Base-by-base conservation (phyloP, 805 yeast species). In the Cyberlindnera misumaiensis region DNA sequence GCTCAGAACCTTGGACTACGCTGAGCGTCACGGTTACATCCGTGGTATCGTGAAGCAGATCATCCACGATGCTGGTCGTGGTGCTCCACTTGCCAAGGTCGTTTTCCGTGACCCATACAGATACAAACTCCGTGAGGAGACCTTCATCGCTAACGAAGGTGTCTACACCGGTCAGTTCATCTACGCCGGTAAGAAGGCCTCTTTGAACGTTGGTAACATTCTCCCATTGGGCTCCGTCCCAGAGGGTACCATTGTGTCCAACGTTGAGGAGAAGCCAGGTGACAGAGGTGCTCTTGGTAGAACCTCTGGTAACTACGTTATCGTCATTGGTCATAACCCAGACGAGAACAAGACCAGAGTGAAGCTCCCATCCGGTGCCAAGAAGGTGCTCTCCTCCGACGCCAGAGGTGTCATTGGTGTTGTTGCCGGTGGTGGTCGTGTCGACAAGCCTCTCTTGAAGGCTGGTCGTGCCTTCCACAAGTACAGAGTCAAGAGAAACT, bases 401-500 rank as follows among this genome's bases (percentile, higher is more conserved):
- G 97, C 96, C 62, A 88, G 97, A 83, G 97, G 97, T 84, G 96
- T 89, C 65, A 87, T 90, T 63, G 97, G 97, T 83, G 95, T 90
- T 59, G 89, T 90, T 71, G 97, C 97, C 65, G 97, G 97, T 77
- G 97, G 97, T 80, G 97, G 97, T 73, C 90, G 97, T 83, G 87
- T 87, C 65, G 97, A 90, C 76, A 90, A 90, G 80, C 98, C 98
- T 75, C 77, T 90, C 77, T 83, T 90, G 70, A 90, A 90, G 86
- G 98, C 98, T 68, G 97, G 97, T 78, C 88, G 95, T 80, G 98
- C 98, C 57, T 90, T 82, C 96, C 96, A 90, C 89, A 90, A 90
- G 80, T 89, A 83, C 93, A 89, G 74, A 76, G 95, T 89, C 65
- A 93, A 93, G 94, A 82, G 97, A 79, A 88, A 93, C 95, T 87